Base-by-base conservation (phyloP, 2,329 filamentous ascomycete genomes). In the Lasiodiplodia theobromae region DNA sequence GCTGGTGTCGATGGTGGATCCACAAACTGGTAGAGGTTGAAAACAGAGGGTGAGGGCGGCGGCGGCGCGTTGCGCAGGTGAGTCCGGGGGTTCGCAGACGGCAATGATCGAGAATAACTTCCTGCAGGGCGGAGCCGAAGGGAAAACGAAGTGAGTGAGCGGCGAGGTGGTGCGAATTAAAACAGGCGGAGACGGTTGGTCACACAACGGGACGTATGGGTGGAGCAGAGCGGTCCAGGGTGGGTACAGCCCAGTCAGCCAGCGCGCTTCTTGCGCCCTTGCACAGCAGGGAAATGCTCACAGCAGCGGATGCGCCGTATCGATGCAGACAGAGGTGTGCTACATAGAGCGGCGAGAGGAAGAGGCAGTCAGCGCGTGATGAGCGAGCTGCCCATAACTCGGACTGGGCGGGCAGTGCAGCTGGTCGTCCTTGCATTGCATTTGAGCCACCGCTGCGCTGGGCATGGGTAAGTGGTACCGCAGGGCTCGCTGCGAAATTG, bases 401-500 rank as follows among this genome's bases (percentile, higher is more conserved):
- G 34, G 38, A 40, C 25, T 11, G 58, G 38, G 23, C 40, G 57
- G 40, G 38, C 25, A 21, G 57, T 51, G 34, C 56, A 63, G 56
- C 47, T 63, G 57, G 66, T 47, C 57, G 66, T 68, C 66, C 56
- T 68, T 68, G 66, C 57, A 68, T 68, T 60, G 66, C 66, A 62
- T 63, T 53, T 63, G 66, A 56, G 54, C 65, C 65, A 67, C 54
- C 18, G 40, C 38, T 23, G 31, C 8, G 28, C 60, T 21, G 60
- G 60, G 18, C 60, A 64, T 64, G 60, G 60, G 47, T 16, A 52
- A 28, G 60, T 64, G 44, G 60, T 64, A 64, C 60, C n/a, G 60
- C 60, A 64, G 58, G 58, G 40, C 58, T 63, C 40, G n/a, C 18
- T 18, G 28, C 40, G 58, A 63, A 63, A 63, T 63, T 63, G 58